Evolutionary conservation across 1,284 basidiomycete species (phyloP).

Genomic region (Boletellus sp.): DNA sequence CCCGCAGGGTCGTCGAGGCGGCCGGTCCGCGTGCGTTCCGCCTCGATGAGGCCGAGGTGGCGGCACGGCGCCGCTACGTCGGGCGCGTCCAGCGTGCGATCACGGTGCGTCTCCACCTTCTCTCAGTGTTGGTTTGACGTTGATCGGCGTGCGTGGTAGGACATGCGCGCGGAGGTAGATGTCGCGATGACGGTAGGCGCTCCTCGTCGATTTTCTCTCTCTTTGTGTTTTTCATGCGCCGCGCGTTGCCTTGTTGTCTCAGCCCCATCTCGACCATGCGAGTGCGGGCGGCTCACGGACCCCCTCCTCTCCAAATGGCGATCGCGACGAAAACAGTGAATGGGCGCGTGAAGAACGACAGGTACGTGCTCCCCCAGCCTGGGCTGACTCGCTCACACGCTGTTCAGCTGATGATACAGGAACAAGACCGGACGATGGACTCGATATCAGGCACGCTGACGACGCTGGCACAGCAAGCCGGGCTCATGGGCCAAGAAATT

Average conservation of each 20-base stretch:
- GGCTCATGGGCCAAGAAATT: conserved; percentile 87
- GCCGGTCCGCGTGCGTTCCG: conserved; percentile 83
- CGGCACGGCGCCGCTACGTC: conserved; percentile 71
- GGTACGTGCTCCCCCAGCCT: conserved; percentile 35
- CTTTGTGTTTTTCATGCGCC: no score
- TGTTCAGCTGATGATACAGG: conserved; percentile 71
- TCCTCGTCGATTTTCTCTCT: not conserved
- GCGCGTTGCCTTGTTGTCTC: not conserved
- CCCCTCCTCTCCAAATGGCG: conserved; percentile 23
- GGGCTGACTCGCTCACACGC: not conserved
- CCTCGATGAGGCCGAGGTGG: conserved; percentile 70
- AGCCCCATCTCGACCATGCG: conserved; percentile 12
- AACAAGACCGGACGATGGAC: conserved; percentile 84
- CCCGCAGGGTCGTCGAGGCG: conserved; percentile 69
- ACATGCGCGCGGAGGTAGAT: conserved; percentile 56
- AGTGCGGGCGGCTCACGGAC: conserved; percentile 13
- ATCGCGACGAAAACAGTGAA: conserved; percentile 61
- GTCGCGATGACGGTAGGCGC: conserved; percentile 12
- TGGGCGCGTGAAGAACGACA: conserved; percentile 86
- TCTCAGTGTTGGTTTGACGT: conserved; percentile 3
- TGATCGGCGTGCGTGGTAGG: conserved; percentile 49
- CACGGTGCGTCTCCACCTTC: conserved; percentile 53
- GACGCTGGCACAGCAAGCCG: conserved; percentile 83
- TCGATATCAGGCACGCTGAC: conserved; percentile 80
- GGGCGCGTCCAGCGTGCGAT: conserved; percentile 69